phyloP scores from a whole-genome alignment of 2,329 filamentous ascomycete genomes.

The Pezicula radicicola region DNA sequence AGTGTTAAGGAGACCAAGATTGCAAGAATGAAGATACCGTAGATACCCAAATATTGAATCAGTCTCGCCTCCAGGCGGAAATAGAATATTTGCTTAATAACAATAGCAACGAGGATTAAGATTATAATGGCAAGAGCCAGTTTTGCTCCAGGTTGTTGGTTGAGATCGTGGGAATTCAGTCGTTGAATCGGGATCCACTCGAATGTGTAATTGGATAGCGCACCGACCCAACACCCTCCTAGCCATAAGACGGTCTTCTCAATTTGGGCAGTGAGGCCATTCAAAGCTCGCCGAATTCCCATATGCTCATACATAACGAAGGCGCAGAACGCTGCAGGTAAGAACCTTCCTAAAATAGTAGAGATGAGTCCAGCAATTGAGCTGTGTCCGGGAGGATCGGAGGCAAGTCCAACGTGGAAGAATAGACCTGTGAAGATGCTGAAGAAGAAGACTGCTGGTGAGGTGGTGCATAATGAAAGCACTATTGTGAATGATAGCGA shows the following conservation, averaged over 20 bases:
- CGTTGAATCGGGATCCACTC: constrained; percentile 90
- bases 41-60: constrained; percentile 73
- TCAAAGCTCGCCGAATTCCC: constrained; percentile 68
- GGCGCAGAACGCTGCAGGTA: constrained; percentile 83
- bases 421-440: constrained; percentile 79
- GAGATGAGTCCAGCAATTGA: constrained; percentile 72
- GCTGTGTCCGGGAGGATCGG: constrained; percentile 73
- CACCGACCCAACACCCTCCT: constrained; percentile 85
- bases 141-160: constrained; percentile 84
- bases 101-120: constrained; percentile 63
- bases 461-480: constrained; percentile 78
- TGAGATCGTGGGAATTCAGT: constrained; percentile 84
- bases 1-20: constrained; percentile 70
- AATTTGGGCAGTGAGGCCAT: constrained; percentile 73
- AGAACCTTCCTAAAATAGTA: constrained; percentile 72
- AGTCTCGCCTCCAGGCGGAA: constrained; percentile 84
- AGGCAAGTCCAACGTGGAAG: constrained; percentile 85
- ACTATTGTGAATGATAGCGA: constrained; percentile 76
- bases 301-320: constrained; percentile 88
- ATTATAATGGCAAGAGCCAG: constrained; percentile 79
- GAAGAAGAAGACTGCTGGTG: constrained; percentile 80
- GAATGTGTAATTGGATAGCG: constrained; percentile 92
- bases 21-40: constrained; percentile 62
- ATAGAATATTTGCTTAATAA: constrained; percentile 75
- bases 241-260: constrained; percentile 92